Base-by-base conservation (phyloP, 352 stramenopile genomes). In the Globisporangium polare region DNA sequence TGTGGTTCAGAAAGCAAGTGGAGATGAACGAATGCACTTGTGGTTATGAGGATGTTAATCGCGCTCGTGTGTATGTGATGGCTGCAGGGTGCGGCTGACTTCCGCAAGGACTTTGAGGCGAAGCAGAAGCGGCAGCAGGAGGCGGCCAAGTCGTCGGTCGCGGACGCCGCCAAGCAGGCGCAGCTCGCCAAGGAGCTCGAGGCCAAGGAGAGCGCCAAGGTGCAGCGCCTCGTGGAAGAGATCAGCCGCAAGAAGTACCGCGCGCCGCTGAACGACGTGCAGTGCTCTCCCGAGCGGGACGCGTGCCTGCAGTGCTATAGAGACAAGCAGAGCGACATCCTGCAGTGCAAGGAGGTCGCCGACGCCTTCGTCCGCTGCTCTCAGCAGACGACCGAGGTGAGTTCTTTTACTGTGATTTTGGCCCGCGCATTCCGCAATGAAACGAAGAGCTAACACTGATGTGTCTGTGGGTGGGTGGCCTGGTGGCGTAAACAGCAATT, bases 281-380 rank as follows among this genome's bases (percentile, higher is more conserved):
- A 93, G 73, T 95, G 86, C 71, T 80, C 83, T 50, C 20, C 72
- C 15, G 86, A 93, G 69, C 83, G 83, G 17, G 78, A 92, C 37
- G 80, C 82, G 56, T 92, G 82, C 56, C 78, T 95, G 73, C 73
- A 92, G 69, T 95, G 86, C 73, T 95, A 95, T 87, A 80, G 76
- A 78, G 80, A 91, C 76, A 81, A 89, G 66, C 72, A 85, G 65
- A 82, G 71, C 63, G 71, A 93, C 71, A 63, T 95, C 45, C 80
- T 95, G 57, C 73, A 86, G 66, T 95, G 86, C 77, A 90, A 90
- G 76, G 78, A 95, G 71, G 80, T 95, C 61, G 83, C 86, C 49
- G 86, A 95, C 58, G 86, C 86, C 58, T 95, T 95, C 53, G 72
- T 90, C 51, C 83, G 75, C 37, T 95, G 86, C 68, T 80, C 83